Conservation (phyloP, 805 yeast species). For the Candida vaughaniae region DNA sequence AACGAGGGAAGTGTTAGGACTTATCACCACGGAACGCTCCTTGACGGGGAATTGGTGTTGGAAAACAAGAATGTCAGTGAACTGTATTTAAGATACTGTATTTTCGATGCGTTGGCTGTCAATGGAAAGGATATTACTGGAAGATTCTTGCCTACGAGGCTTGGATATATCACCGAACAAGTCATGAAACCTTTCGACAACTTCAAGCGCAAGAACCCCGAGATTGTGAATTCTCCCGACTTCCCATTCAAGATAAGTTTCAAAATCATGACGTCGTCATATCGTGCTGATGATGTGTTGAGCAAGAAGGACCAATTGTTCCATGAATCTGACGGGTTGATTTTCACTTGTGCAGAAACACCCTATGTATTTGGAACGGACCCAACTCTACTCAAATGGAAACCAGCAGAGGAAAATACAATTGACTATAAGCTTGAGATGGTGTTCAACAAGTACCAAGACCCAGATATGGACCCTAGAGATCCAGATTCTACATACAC, state of each 20-base stretch:
- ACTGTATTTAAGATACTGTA: conserved; percentile 63
- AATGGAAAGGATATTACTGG: conserved; percentile 71
- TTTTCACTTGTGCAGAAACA: conserved; percentile 86
- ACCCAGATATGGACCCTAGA: conserved; percentile 62
- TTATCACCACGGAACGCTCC: conserved; percentile 81
- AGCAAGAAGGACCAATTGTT: conserved; percentile 68
- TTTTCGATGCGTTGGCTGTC: conserved; percentile 87
- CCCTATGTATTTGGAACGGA: conserved; percentile 92
- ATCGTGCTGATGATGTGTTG: conserved; percentile 73
- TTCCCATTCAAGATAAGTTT: conserved; percentile 86
- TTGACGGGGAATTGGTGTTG: conserved; percentile 92
- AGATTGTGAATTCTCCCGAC: conserved; percentile 55
- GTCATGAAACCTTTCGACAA: conserved; percentile 80
- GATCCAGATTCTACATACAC: conserved; percentile 70
- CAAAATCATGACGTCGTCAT: conserved; percentile 85
- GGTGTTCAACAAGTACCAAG: conserved; percentile 57
- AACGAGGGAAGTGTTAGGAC: conserved; percentile 47
- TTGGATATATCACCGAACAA: conserved; percentile 81
- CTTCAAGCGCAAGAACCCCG: conserved; percentile 67
- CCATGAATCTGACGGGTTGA: conserved; percentile 91
- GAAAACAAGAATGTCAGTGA: conserved; percentile 61
- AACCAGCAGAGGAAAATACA: conserved; percentile 93
- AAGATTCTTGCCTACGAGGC: conserved; percentile 72
- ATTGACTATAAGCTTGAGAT: conserved; percentile 78
- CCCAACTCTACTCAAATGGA: conserved; percentile 86